phyloP scores from a whole-genome alignment of 225 moss, liverwort and hornwort genomes.

The Sphagnum tenellum region DNA sequence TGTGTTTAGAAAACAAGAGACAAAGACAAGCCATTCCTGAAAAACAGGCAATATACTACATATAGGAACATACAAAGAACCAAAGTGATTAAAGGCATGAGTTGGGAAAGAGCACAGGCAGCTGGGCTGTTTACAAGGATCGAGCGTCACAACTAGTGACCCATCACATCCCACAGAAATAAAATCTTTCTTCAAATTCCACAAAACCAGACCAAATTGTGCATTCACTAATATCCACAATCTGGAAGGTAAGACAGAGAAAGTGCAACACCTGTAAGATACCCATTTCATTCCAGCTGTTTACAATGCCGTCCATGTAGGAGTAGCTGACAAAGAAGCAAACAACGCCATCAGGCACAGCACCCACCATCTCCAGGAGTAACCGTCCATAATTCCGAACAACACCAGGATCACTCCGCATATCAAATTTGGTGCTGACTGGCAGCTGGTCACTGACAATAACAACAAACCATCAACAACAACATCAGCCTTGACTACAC shows the following conservation, averaged over 20 bases:
- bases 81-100: no score
- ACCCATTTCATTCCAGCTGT: conserved; percentile 99
- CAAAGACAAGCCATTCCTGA: no score
- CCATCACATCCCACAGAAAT: no score
- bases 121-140: no score
- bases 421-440: conserved; percentile 98
- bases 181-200: no score
- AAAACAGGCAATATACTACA: no score
- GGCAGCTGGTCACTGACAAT: conserved; percentile 83
- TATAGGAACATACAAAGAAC: no score
- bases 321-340: conserved; percentile 99
- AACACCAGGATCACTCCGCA: conserved; percentile 99
- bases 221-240: neutral
- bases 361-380: conserved; percentile 84
- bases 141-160: no score
- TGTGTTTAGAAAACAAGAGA: no score
- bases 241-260: neutral
- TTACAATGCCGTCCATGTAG: conserved; percentile 99
- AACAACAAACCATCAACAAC: neutral
- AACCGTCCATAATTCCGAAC: conserved; percentile 96
- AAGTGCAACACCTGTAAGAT: conserved; percentile 66
- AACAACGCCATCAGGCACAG: conserved; percentile 96
- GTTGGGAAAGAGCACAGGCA: no score
- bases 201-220: neutral
- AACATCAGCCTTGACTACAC: neutral